These are phyloP conservation scores for Leccinum huronense DNA, from an alignment of 1,284 basidiomycete species.

Conservation along the genomic window DNA sequence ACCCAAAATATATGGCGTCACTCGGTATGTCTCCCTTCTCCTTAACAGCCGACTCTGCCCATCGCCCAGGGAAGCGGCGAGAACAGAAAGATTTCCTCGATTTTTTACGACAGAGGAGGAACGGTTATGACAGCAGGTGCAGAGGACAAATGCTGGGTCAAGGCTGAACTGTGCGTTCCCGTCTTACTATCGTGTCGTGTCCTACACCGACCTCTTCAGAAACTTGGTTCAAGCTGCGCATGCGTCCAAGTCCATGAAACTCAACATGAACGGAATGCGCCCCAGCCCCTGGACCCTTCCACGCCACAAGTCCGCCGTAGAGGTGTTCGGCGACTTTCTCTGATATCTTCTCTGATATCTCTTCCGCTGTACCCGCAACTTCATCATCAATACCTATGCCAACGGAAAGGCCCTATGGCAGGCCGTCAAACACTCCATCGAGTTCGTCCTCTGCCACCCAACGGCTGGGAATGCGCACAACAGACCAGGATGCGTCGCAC, in stretches of 20 bases:
- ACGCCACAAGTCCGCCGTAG: slow-evolving; percentile 59
- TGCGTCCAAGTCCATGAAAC: slow-evolving; percentile 71
- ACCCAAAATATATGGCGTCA: background rate
- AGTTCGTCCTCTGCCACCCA: slow-evolving; percentile 74
- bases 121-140: slow-evolving; percentile 69
- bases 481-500: slow-evolving; percentile 73
- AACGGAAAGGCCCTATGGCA: slow-evolving; percentile 64
- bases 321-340: slow-evolving; percentile 77
- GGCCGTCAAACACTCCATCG: slow-evolving; percentile 56
- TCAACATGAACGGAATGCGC: slow-evolving; percentile 78
- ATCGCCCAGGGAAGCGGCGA: slow-evolving; percentile 44
- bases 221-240: slow-evolving; percentile 70
- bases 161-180: slow-evolving; percentile 61
- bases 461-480: slow-evolving; percentile 80
- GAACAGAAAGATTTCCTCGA: slow-evolving; percentile 75
- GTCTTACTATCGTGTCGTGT: background rate
- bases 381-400: slow-evolving; percentile 73
- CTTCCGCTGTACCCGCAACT: slow-evolving; percentile 65
- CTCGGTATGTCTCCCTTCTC: background rate
- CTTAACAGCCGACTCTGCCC: background rate
- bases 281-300: slow-evolving; percentile 55
- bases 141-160: slow-evolving; percentile 73
- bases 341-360: slow-evolving; percentile 46
- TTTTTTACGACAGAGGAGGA: slow-evolving; percentile 63
- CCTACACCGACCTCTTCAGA: background rate